Evolutionary conservation across 352 stramenopile genomes (phyloP), one percentile per base, ranked within the genome.

Genomic region (Phytopythium cucurbitacearum): DNA sequence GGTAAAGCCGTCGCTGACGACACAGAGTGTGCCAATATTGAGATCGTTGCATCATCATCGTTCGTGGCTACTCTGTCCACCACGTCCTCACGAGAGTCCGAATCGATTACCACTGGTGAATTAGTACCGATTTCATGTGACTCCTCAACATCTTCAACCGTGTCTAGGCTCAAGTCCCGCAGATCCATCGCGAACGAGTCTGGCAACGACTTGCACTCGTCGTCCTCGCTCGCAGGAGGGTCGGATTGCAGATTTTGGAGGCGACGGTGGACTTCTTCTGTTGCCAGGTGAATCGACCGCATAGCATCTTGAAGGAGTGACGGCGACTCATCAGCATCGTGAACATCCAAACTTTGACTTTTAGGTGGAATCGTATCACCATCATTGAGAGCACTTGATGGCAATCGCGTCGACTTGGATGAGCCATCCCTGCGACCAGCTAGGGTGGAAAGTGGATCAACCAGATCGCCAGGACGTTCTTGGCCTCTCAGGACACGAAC

Each of bases 221-320:
- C n/a, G 32, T 21, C 28, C 6, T 49, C 43, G 32, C 12, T 33
- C 13, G 5, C 43, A 49, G 21, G 12, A 7, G 10, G 7, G 5
- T 49, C 40, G 7, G 40, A 11, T 44, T 12, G n/a, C 12, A 44
- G 21, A 15, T 44, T 15, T 12, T 48, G n/a, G 3, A 67, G 40
- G 7, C 54, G 44, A 12, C 50, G 13, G 13, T 67, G 41, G 36
- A 62, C 57, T 28, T 53, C 40, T 13, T 51, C n/a, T 21, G 60
- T 45, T 36, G 60, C 44, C 11, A 44, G 42, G 13, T 62, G 37
- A 37, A 62, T 56, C 7, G 53, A 61, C 21, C 21, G 21, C 21
- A 28, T 28, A 28, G 21, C 16, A 49, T 49, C 16, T 9, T 37
- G 6, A 49, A 49, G 21, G 44, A 28, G 21, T 28, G 21, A 28